A percentile compares a stretch with the other conserved stretches of the same genome.
Conservation (phyloP, 1,139 yeast genomes). For the Groenewaldozyma auringiensis region DNA sequence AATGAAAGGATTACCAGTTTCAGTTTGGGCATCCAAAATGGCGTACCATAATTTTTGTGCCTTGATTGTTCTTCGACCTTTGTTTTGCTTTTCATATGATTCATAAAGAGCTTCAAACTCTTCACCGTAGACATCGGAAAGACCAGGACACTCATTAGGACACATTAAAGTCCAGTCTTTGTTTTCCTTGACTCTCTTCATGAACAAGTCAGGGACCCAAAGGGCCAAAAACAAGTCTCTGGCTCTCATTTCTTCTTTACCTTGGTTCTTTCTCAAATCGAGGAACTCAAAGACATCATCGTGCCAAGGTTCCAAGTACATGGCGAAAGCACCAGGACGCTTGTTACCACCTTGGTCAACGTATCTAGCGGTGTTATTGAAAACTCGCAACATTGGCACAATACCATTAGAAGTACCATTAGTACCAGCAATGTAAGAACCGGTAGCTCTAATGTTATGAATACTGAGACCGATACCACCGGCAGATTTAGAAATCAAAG, state of each 20-base stretch:
- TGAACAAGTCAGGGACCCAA: slow-evolving; percentile 86
- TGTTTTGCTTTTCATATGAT: slow-evolving; percentile 62
- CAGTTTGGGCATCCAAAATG: slow-evolving; percentile 81
- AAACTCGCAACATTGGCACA: slow-evolving; percentile 84
- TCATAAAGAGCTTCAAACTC: slow-evolving; percentile 69
- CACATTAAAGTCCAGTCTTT: slow-evolving; percentile 81
- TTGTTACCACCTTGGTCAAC: slow-evolving; percentile 95
- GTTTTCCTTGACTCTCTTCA: slow-evolving; percentile 77
- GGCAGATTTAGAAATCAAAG: slow-evolving; percentile 80
- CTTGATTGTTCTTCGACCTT: slow-evolving; percentile 62
- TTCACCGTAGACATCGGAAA: slow-evolving; percentile 71
- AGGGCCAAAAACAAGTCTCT: slow-evolving; percentile 86
- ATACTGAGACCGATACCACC: slow-evolving; percentile 87
- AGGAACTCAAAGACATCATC: slow-evolving; percentile 76
- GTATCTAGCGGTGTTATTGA: slow-evolving; percentile 84
- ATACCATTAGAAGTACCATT: slow-evolving; percentile 86
- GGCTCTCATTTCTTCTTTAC: slow-evolving; percentile 85
- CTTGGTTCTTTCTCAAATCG: slow-evolving; percentile 82
- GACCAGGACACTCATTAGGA: slow-evolving; percentile 83
- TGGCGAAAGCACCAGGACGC: slow-evolving; percentile 89
- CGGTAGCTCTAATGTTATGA: slow-evolving; percentile 77
- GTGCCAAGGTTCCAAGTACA: slow-evolving; percentile 90
- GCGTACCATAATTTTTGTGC: slow-evolving; percentile 89
- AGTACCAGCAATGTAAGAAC: slow-evolving; percentile 82
- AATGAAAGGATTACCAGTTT: slow-evolving; percentile 91